Base-by-base conservation (phyloP, 139 green algal species). In the Eudorina sp. region DNA sequence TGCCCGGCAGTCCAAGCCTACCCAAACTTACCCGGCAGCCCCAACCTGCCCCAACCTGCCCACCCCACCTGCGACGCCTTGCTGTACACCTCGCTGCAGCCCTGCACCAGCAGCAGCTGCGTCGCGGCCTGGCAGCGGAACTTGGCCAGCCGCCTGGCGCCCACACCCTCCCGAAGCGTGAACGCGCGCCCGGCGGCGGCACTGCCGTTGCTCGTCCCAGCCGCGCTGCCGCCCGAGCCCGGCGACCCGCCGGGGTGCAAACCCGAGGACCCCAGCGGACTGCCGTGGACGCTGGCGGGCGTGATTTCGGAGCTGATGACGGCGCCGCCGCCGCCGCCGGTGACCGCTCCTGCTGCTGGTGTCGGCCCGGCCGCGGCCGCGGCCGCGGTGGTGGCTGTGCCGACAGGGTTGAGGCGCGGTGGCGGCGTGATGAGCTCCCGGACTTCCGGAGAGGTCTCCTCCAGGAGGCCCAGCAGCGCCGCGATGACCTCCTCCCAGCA, bases 71-170 rank as follows among this genome's bases (percentile, higher is more conserved):
- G 46, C 41, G 53, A 48, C 19, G 81, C 81, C 64, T 87, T 87
- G 14, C 43, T 45, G 45, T 79, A 87, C 31, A 87, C 66, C 81
- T 87, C 81, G 45, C 62, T 53, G 81, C 81, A 87, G 5, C 81
- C 94, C 93, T 98, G 95, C 92, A 99, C 97, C 83, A 99, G 89
- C 89, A 99, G 93, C 81, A 99, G 93, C 93, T 99, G 97, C 72
- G 98, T 94, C 36, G 93, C 88, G 0, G 94, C 95, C 43, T 95
- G 93, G 68, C 91, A 94, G 7, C 93, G 81, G 78, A 97, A 95
- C 89, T 97, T 94, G 14, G 90, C 91, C 82, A 99, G 93, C n/a
- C 94, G 86, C 48, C 97, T 91, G 38, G 95, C 92, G 5, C 98
- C 96, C 25, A 94, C 88, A 19, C 95, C 96, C 75, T 94, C 85